These are phyloP conservation scores for Sugiyamaella americana DNA, from an alignment of 805 yeast genomes.

Conservation along the genomic window DNA sequence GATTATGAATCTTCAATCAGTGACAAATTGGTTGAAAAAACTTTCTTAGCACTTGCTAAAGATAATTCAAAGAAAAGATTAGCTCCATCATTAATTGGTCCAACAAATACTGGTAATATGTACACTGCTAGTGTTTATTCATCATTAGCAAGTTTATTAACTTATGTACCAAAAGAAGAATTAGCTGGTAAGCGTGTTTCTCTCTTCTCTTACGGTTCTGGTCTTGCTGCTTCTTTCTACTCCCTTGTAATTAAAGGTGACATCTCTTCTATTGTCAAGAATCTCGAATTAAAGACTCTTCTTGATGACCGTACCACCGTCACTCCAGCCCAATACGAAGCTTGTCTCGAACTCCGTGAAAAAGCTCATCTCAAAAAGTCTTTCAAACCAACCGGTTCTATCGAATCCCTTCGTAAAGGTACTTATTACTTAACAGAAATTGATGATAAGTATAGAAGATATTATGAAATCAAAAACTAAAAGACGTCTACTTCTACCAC, in stretches of 20 bases:
- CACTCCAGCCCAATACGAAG: constrained; percentile 77
- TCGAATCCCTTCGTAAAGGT: constrained; percentile 66
- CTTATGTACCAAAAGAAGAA: constrained; percentile 63
- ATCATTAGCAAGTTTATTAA: constrained; percentile 73
- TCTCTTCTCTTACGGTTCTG: constrained; percentile 95
- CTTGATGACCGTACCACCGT: constrained; percentile 58
- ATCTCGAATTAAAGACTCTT: constrained; percentile 61
- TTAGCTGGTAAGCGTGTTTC: constrained; percentile 84
- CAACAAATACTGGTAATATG: constrained; percentile 98
- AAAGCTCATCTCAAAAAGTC: constrained; percentile 76
- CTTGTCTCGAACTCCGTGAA: constrained; percentile 80
- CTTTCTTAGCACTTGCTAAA: constrained; percentile 73
- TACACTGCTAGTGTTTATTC: constrained; percentile 93
- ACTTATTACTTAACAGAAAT: constrained; percentile 77
- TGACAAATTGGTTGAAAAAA: constrained; percentile 79
- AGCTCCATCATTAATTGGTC: constrained; percentile 71
- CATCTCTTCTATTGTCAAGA: constrained; percentile 55
- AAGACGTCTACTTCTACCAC: no score
- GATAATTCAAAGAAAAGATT: constrained; percentile 61
- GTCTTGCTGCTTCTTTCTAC: constrained; percentile 86
- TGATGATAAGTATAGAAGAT: constrained; percentile 86
- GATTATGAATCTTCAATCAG: constrained; percentile 72
- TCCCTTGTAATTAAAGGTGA: constrained; percentile 79
- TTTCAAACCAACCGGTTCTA: constrained; percentile 72
- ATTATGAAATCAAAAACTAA: constrained; percentile 63